Conservation (phyloP, 2,329 filamentous ascomycete genomes). For the Cladorrhinum sp. region DNA sequence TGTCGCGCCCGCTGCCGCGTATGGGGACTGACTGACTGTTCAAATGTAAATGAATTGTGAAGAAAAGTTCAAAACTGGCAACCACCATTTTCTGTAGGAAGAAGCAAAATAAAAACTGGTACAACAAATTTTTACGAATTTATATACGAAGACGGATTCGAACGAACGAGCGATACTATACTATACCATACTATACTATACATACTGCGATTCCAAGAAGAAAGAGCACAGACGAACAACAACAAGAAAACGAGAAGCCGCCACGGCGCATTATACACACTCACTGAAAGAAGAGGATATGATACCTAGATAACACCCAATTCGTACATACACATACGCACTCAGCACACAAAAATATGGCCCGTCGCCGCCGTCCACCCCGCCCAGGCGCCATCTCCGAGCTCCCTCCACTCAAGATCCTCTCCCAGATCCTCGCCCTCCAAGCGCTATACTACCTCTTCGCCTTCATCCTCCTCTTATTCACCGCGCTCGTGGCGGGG, state of each 20-base stretch:
- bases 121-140: no score
- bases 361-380: conserved; percentile 55
- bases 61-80: no score
- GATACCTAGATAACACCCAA: neutral
- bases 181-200: no score
- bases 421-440: conserved; percentile 55
- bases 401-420: conserved; percentile 58
- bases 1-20: neutral
- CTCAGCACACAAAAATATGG: no score
- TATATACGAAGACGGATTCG: neutral
- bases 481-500: conserved; percentile 58
- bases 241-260: neutral
- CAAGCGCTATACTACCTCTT: conserved; percentile 48
- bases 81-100: no score
- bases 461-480: conserved; percentile 34
- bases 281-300: conserved; percentile 1
- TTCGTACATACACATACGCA: conserved; percentile 2
- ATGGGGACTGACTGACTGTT: no score
- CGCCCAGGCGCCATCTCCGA: conserved; percentile 59
- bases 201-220: neutral
- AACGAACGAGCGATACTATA: neutral
- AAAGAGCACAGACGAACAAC: neutral
- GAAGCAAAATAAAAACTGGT: no score
- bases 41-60: no score
- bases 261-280: neutral